Evolutionary conservation across 2,329 filamentous ascomycete species (phyloP), one percentile per base, ranked within the genome.

Genomic region (Purpureocillium lavendulum): DNA sequence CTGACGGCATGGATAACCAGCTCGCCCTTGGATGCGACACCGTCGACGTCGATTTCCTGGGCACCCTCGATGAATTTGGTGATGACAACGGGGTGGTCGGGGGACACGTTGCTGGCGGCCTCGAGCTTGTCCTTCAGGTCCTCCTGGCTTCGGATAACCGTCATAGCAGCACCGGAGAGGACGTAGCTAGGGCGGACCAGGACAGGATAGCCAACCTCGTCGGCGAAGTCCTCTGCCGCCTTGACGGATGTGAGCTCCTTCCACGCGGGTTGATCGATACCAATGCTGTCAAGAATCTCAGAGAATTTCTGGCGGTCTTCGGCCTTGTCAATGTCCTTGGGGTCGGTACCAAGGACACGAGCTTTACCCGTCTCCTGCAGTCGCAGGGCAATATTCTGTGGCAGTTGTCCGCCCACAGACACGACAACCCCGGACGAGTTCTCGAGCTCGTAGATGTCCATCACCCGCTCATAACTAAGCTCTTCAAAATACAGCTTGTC

Each of bases 251-350:
- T 94, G 30, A 97, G 79, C 62, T 98, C 92, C 66, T 94, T 95
- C 92, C 92, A 98, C 9, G 87, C 88, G 29, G 92, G 92, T 67
- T 98, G 92, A 60, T 97, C 90, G 40, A 98, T 81, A 43, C 89
- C 90, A 53, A 97, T 96, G 62, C 86, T 94, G 63, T 98, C 92
- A 34, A 98, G 75, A 48, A 97, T 97, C 55, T 89, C 84, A 16
- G 90, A 96, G 72, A 98, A 98, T 65, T 98, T 97, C 64, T 97
- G 89, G 58, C 92, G 81, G 61, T 98, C 89, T 66, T 98, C 92
- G 35, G 92, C 92, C 70, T 89, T 94, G 75, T 98, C 92, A 50
- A 98, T 98, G 56, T 97, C 87, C 56, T 81, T 75, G 30, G 92
- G 92, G 55, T 97, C 78, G 1, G 92, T 98, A 52, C 92, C 92